Percentiles rank a stretch among this genome's conserved stretches.
Evolutionary conservation across 2,329 filamentous ascomycete genomes (phyloP).

Genomic region (Trichoderma breve): DNA sequence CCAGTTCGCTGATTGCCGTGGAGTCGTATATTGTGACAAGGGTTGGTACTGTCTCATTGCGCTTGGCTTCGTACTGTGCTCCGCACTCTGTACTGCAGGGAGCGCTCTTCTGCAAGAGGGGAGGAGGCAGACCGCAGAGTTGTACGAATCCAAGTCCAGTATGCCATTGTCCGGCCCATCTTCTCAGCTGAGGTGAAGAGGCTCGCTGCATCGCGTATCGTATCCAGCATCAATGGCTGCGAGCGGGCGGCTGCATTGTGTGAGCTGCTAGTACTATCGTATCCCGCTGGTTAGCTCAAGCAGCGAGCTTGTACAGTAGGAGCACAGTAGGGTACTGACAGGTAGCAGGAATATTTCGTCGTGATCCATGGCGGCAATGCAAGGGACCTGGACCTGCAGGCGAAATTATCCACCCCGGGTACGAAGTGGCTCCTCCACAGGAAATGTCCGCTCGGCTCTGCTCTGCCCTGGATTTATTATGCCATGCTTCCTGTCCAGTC

Average conservation of each 20-base stretch:
- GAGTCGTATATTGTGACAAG: slow-evolving; percentile 4
- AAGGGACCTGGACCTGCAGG: slow-evolving; percentile 5
- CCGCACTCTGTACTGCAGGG: neutral
- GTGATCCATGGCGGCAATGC: neutral
- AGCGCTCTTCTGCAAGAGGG: neutral
- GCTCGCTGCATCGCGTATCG: neutral
- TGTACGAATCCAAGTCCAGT: neutral
- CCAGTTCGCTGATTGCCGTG: slow-evolving; percentile 17
- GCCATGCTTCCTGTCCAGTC: neutral
- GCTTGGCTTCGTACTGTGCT: neutral
- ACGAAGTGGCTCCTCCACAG: slow-evolving; percentile 3
- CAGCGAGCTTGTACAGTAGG: neutral
- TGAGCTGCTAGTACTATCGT: neutral
- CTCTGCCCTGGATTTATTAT: neutral
- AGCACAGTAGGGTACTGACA: neutral
- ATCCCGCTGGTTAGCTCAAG: neutral
- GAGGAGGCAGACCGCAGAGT: neutral
- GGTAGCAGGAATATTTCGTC: neutral
- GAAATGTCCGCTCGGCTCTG: slow-evolving; percentile 5
- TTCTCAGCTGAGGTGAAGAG: neutral
- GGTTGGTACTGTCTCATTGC: neutral
- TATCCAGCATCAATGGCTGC: neutral
- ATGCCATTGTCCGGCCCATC: neutral
- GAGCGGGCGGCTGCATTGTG: neutral
- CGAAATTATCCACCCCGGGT: slow-evolving; percentile 16